These are phyloP conservation scores for Gryganskiella cystojenkinii DNA, from an alignment of 192 early-diverging fungal species.

Conservation along the genomic window DNA sequence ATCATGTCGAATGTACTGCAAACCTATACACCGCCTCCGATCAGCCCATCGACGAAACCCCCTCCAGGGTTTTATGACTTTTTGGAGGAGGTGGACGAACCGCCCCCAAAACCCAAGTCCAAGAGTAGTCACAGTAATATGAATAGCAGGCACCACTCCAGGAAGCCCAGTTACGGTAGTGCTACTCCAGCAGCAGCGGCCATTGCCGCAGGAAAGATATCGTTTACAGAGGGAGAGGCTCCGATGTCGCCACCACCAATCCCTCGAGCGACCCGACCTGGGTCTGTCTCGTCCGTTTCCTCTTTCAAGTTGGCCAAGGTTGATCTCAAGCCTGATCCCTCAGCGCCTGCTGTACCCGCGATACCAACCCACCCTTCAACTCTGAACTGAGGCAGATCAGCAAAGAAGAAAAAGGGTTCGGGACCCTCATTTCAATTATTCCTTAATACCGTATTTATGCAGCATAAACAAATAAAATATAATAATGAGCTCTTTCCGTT, in stretches of 20 bases:
- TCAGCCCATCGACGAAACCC: conserved; percentile 6
- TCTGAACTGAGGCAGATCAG: too few relatives aligned
- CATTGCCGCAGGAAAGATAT: too few relatives aligned
- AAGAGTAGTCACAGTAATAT: background rate
- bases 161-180: background rate
- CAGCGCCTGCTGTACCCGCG: conserved; percentile 23
- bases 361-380: background rate
- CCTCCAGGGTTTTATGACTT: conserved; percentile 40
- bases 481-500: too few relatives aligned
- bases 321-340: background rate
- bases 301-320: conserved; percentile 5
- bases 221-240: too few relatives aligned
- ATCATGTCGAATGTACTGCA: background rate
- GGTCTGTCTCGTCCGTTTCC: conserved; percentile 13
- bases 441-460: too few relatives aligned
- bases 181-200: background rate
- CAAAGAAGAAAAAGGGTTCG: too few relatives aligned
- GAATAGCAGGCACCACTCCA: background rate
- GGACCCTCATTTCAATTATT: too few relatives aligned
- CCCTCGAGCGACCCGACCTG: conserved; percentile 30
- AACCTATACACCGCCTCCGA: conserved; percentile 25
- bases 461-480: too few relatives aligned
- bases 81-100: conserved; percentile 4
- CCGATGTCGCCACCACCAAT: conserved; percentile 18
- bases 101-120: background rate